A percentile compares a stretch with the other conserved stretches of the same genome.
These are phyloP conservation scores for Diospyros lotus DNA, from an alignment of 148 eudicot genomes.

Conservation along the genomic window DNA sequence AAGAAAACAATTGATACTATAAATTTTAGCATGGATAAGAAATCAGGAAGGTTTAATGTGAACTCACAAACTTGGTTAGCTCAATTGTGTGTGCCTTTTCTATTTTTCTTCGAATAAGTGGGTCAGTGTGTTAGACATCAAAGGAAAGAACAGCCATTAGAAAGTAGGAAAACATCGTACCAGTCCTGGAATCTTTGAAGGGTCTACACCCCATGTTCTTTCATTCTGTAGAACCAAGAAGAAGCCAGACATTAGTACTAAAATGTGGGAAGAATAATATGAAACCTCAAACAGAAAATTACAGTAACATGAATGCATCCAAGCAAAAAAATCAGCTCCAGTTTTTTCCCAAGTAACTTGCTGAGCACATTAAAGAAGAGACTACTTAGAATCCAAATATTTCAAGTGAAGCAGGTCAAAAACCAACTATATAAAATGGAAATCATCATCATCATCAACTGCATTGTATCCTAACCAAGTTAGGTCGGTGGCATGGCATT, in stretches of 20 bases:
- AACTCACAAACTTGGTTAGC: no score
- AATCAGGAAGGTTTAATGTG: no score
- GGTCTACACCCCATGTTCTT: conserved; percentile 27
- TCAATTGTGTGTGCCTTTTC: no score
- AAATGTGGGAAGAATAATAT: background rate
- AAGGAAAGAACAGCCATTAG: background rate
- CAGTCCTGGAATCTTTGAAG: conserved; percentile 59
- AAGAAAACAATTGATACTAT: background rate
- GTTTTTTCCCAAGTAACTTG: background rate
- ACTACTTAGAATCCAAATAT: no score
- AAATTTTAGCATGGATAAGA: no score
- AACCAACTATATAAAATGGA: no score
- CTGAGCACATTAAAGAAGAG: no score
- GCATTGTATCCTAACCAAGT: no score
- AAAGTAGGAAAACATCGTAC: conserved; percentile 29
- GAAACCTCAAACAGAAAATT: background rate
- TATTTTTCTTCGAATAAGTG: no score
- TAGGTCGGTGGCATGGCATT: no score
- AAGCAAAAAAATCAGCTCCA: background rate
- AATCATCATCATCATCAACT: no score
- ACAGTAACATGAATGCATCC: background rate
- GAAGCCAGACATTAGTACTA: background rate
- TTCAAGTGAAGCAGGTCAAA: no score
- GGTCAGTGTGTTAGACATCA: background rate
- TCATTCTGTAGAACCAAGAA: conserved; percentile 30